A percentile compares a stretch with the other conserved stretches of the same genome.
Evolutionary conservation across 352 stramenopile species (phyloP).

Genomic region (Phytophthora kernoviae): DNA sequence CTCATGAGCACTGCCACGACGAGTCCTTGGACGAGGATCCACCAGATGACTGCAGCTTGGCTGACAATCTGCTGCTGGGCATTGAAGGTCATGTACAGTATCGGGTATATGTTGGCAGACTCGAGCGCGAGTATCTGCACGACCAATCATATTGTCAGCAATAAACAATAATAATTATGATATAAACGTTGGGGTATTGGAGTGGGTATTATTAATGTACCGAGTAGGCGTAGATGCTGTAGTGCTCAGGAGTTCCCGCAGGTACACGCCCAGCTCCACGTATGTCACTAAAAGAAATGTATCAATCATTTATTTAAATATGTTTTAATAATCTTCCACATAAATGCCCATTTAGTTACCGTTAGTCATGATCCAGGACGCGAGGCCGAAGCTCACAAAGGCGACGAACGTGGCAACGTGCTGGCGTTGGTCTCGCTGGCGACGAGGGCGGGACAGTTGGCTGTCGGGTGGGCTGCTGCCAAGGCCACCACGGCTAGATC

Average conservation of each 20-base stretch:
- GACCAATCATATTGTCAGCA: not conserved
- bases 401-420: conserved; percentile 43
- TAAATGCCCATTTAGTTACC: conserved; percentile 20
- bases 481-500: too few relatives aligned
- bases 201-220: conserved; percentile 22
- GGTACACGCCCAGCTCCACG: conserved; percentile 60
- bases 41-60: conserved; percentile 60
- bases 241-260: conserved; percentile 66
- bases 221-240: conserved; percentile 74
- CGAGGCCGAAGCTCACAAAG: conserved; percentile 61
- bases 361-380: conserved; percentile 77
- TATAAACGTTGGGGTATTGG: not conserved
- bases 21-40: conserved; percentile 50
- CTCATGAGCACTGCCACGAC: conserved; percentile 62
- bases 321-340: not conserved
- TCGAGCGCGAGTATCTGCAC: conserved; percentile 68
- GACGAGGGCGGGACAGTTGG: not conserved
- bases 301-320: not conserved
- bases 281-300: conserved; percentile 38
- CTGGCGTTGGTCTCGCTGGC: conserved; percentile 10
- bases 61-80: conserved; percentile 42
- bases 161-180: not conserved
- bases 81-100: conserved; percentile 75
- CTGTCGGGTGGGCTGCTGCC: not conserved
- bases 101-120: conserved; percentile 71